Percentiles rank a stretch among this genome's conserved stretches.
These are phyloP conservation scores for Penstemon barbatus DNA, from an alignment of 257 asterid genomes.

Conservation along the genomic window DNA sequence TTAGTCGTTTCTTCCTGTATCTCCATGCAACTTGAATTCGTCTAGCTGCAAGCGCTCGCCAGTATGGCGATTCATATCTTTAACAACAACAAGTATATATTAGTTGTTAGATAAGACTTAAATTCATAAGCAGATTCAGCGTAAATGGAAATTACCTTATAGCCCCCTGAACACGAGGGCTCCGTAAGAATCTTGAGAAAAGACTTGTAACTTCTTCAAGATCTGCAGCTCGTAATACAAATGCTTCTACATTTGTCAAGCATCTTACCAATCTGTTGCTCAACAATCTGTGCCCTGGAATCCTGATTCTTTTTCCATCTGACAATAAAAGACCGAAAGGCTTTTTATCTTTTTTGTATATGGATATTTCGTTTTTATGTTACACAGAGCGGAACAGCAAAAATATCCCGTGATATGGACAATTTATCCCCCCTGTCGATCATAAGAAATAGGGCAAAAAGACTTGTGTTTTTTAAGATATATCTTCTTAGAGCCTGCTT, in stretches of 20 bases:
- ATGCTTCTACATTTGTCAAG: conserved; percentile 79
- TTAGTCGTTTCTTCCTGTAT: conserved; percentile 59
- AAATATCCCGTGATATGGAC: no score
- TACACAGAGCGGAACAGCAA: no score
- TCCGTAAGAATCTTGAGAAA: conserved; percentile 72
- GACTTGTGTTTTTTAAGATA: no score
- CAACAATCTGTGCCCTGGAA: conserved; percentile 64
- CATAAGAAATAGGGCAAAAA: no score
- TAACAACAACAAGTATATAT: not conserved
- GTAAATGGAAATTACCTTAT: conserved; percentile 52
- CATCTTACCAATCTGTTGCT: conserved; percentile 74
- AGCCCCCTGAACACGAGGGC: conserved; percentile 84
- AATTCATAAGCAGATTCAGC: not conserved
- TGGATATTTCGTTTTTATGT: no score
- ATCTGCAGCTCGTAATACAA: conserved; percentile 70
- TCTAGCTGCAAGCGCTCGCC: conserved; percentile 67
- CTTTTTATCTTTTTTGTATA: not conserved
- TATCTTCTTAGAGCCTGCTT: no score
- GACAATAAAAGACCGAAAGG: conserved; percentile 6
- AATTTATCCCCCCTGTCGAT: no score
- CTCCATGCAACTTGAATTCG: conserved; percentile 82
- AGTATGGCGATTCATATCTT: conserved; percentile 78
- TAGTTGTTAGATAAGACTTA: no score
- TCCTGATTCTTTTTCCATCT: conserved; percentile 59
- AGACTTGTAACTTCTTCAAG: conserved; percentile 82